These are phyloP conservation scores for Puccinia brachypodii DNA, from an alignment of 1,284 basidiomycete genomes.

Conservation along the genomic window DNA sequence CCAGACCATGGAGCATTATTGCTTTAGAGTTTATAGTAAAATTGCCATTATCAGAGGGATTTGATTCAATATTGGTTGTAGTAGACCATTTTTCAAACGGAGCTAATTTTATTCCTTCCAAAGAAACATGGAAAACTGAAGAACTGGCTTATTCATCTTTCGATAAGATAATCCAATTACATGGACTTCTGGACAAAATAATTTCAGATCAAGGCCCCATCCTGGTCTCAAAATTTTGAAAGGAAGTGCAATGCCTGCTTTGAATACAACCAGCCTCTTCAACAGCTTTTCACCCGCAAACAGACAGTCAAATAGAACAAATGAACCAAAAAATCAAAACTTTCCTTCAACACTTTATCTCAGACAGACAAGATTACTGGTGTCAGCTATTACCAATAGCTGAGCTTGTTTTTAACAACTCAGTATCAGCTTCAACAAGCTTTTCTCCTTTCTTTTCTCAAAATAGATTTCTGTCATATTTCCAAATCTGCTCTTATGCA, in stretches of 20 bases:
- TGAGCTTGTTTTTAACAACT: constrained; percentile 58
- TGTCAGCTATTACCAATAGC: constrained; percentile 51
- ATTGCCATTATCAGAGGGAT: not conserved
- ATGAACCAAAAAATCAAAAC: constrained; percentile 1
- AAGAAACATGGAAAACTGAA: not conserved
- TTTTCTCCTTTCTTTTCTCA: constrained; percentile 59
- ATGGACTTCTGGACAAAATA: constrained; percentile 12
- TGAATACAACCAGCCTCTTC: constrained; percentile 21
- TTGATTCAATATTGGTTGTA: not conserved
- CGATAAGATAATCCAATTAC: not conserved
- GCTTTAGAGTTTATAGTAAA: constrained; percentile 4
- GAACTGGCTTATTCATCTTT: not conserved
- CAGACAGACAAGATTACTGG: constrained; percentile 52
- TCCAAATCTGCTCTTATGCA: no score
- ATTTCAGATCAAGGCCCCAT: constrained; percentile 15
- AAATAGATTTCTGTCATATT: no score
- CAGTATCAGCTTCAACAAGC: constrained; percentile 54
- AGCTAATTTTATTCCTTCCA: not conserved
- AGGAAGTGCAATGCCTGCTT: not conserved
- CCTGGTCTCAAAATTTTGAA: constrained; percentile 13
- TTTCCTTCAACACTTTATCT: constrained; percentile 50
- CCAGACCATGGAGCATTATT: not conserved
- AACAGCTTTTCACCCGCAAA: constrained; percentile 31
- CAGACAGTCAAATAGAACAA: constrained; percentile 25
- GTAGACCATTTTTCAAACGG: not conserved